These are phyloP conservation scores for Claviceps pusilla DNA, from an alignment of 2,329 filamentous ascomycete species.

Conservation along the genomic window DNA sequence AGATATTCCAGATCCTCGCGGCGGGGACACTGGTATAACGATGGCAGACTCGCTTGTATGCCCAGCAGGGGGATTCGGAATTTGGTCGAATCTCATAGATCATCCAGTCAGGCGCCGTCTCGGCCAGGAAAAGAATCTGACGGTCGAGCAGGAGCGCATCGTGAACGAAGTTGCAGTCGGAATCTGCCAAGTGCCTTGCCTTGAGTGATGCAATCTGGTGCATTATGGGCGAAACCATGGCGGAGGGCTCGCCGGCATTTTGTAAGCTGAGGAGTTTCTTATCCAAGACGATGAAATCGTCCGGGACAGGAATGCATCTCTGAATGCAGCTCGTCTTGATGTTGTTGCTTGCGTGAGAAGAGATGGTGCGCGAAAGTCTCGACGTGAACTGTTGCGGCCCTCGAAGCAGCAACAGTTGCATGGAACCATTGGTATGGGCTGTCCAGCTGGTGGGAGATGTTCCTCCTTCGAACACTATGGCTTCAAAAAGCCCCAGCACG, in stretches of 20 bases:
- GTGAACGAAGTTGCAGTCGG: slow-evolving; percentile 4
- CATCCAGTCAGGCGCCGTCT: neutral
- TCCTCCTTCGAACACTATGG: slow-evolving; percentile 12
- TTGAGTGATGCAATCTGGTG: slow-evolving; percentile 6
- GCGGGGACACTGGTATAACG: slow-evolving; percentile 9
- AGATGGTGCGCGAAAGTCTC: slow-evolving; percentile 9
- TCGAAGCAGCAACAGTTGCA: slow-evolving; percentile 13
- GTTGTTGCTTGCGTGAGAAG: slow-evolving; percentile 13
- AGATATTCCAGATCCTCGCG: neutral
- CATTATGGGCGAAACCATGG: neutral
- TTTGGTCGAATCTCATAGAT: slow-evolving; percentile 1
- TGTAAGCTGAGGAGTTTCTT: slow-evolving; percentile 5
- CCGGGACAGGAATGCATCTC: slow-evolving; percentile 9
- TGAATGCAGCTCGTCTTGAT: slow-evolving; percentile 15
- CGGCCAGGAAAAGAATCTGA: slow-evolving; percentile 3
- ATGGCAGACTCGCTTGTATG: slow-evolving; percentile 7
- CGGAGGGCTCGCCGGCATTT: neutral
- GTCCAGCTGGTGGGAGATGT: slow-evolving; percentile 13
- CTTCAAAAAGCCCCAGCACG: slow-evolving; percentile 15
- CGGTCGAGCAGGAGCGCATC: slow-evolving; percentile 11
- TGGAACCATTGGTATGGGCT: slow-evolving; percentile 12
- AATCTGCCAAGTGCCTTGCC: neutral
- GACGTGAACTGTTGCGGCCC: slow-evolving; percentile 11
- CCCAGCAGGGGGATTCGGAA: slow-evolving; percentile 5
- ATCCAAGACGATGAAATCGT: slow-evolving; percentile 9